Percentiles rank a stretch among this genome's conserved stretches.
phyloP scores from a whole-genome alignment of 331 rosid genomes.

The Rosa hybrid region DNA sequence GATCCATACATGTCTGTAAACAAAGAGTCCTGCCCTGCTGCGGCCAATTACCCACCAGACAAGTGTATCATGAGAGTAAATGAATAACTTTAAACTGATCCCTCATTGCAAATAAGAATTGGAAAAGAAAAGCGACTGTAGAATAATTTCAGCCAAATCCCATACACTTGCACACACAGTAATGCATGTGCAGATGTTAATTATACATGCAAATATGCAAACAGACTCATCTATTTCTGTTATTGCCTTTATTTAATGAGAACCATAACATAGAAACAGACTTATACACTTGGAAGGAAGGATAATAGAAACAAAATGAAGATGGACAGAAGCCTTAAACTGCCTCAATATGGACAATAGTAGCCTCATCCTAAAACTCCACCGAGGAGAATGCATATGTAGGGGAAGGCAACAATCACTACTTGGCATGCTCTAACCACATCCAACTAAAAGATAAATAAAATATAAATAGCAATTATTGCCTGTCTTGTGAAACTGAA shows the following conservation, averaged over 20 bases:
- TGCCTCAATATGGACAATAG: conserved; percentile 26
- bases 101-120: not conserved
- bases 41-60: conserved; percentile 14
- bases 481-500: conserved; percentile 94
- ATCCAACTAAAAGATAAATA: conserved; percentile 39
- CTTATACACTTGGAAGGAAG: not conserved
- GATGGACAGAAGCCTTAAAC: conserved; percentile 18
- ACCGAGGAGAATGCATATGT: conserved; percentile 18
- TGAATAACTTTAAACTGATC: not conserved
- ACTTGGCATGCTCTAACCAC: conserved; percentile 39
- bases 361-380: conserved; percentile 24
- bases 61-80: not conserved
- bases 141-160: not conserved
- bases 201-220: not conserved
- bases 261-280: not conserved
- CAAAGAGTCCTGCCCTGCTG: conserved; percentile 1
- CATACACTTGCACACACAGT: not conserved
- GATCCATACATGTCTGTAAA: not conserved
- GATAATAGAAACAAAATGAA: not conserved
- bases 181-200: conserved; percentile 3
- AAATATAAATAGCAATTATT: conserved; percentile 72
- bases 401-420: conserved; percentile 36
- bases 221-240: not conserved
- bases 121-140: not conserved
- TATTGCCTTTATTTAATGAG: not conserved